phyloP scores from a whole-genome alignment of 106 monocot genomes.

The Posidonia australis region DNA sequence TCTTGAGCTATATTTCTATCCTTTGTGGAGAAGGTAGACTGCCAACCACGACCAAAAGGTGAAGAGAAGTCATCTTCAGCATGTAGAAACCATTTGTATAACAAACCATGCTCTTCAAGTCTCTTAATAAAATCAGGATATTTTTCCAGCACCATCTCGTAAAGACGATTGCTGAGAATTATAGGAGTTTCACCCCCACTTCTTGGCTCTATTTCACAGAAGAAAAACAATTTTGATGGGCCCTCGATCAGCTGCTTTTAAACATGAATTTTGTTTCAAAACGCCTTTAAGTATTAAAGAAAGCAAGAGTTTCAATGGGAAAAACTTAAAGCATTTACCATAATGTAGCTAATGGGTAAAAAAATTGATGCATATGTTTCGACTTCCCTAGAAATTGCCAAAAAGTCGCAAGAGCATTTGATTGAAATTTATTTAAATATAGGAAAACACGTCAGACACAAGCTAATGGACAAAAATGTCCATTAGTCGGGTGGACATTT shows the following conservation, averaged over 20 bases:
- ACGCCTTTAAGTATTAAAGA: too few species aligned
- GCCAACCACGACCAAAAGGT: slow-evolving; percentile 90
- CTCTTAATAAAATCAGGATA: slow-evolving; percentile 70
- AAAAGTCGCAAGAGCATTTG: too few species aligned
- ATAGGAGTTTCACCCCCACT: slow-evolving; percentile 93
- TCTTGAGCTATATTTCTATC: slow-evolving; percentile 65
- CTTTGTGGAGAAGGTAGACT: slow-evolving; percentile 80
- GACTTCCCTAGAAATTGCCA: too few species aligned
- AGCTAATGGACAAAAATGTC: too few species aligned
- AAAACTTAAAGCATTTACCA: too few species aligned
- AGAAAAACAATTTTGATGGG: slow-evolving; percentile 82
- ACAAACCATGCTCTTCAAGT: slow-evolving; percentile 63
- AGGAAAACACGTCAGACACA: too few species aligned
- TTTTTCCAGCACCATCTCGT: slow-evolving; percentile 54
- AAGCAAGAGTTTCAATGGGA: too few species aligned
- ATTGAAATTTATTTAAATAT: too few species aligned
- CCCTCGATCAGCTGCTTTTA: slow-evolving; percentile 50
- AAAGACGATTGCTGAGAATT: slow-evolving; percentile 63
- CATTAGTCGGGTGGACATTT: too few species aligned
- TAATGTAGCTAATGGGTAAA: too few species aligned
- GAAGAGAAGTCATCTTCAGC: slow-evolving; percentile 77
- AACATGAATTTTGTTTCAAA: not conserved
- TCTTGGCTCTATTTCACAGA: slow-evolving; percentile 73
- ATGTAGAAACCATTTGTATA: slow-evolving; percentile 51
- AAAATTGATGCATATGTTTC: too few species aligned